phyloP scores from a whole-genome alignment of 768 basidiomycete species.

The Rhizopogon roseolus region DNA sequence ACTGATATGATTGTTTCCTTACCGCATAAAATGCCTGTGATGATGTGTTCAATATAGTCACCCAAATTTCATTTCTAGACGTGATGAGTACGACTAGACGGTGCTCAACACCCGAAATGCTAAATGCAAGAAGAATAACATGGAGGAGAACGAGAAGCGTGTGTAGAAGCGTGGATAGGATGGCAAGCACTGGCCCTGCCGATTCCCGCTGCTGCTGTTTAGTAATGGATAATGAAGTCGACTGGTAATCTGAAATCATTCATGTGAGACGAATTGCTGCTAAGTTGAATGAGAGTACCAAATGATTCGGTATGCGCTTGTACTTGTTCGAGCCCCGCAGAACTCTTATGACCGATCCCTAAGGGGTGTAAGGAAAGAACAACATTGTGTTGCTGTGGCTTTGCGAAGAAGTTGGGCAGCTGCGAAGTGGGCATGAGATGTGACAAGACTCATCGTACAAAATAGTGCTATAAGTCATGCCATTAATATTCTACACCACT shows the following conservation, averaged over 20 bases:
- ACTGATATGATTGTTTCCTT: not conserved
- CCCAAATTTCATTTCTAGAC: not conserved
- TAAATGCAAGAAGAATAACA: not conserved
- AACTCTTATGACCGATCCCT: not conserved
- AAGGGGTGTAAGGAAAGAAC: not conserved
- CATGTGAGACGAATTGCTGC: not conserved
- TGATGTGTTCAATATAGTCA: not conserved
- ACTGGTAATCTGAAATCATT: not conserved
- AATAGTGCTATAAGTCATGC: not conserved
- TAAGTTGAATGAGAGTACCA: not conserved
- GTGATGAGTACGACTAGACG: not conserved
- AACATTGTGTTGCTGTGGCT: not conserved
- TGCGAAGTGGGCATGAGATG: not conserved
- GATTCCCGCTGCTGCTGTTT: not conserved
- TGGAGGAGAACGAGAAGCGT: not conserved
- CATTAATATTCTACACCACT: no score
- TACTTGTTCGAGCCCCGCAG: not conserved
- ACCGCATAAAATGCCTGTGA: conserved; percentile 5
- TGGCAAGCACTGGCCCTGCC: not conserved
- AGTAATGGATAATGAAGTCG: no score
- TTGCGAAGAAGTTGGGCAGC: not conserved
- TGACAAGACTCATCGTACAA: not conserved
- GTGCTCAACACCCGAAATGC: not conserved
- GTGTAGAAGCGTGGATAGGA: not conserved
- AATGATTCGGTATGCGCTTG: not conserved